phyloP scores from a whole-genome alignment of 306 rosid genomes.

The Cajanus cajan region DNA sequence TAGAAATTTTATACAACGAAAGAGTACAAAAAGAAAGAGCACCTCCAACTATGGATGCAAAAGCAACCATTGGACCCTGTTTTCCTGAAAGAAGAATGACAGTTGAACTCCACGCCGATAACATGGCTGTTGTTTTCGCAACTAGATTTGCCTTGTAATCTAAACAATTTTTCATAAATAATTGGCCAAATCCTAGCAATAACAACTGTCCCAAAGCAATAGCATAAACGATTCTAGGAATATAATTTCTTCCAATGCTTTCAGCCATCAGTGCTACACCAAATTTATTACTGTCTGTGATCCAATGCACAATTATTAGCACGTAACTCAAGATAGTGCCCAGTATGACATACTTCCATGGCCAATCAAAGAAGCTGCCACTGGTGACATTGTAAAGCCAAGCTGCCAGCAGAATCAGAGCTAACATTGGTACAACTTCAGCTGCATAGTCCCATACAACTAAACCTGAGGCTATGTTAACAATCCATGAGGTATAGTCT shows the following conservation, averaged over 20 bases:
- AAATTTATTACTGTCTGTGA: slow-evolving; percentile 47
- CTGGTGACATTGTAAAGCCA: slow-evolving; percentile 57
- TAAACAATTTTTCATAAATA: slow-evolving; percentile 35
- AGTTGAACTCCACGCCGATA: slow-evolving; percentile 78
- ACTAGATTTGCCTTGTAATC: slow-evolving; percentile 47
- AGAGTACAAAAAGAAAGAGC: slow-evolving; percentile 28
- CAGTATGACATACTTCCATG: slow-evolving; percentile 53
- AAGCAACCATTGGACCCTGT: slow-evolving; percentile 83
- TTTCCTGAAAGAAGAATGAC: slow-evolving; percentile 83
- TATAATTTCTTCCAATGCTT: slow-evolving; percentile 52
- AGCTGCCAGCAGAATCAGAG: slow-evolving; percentile 59
- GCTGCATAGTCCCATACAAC: slow-evolving; percentile 59
- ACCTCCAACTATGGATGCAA: slow-evolving; percentile 83
- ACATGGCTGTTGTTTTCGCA: slow-evolving; percentile 57
- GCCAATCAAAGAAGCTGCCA: slow-evolving; percentile 40
- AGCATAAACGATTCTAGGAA: slow-evolving; percentile 72
- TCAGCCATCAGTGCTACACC: slow-evolving; percentile 42
- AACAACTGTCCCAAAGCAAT: slow-evolving; percentile 70
- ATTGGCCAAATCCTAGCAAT: slow-evolving; percentile 49
- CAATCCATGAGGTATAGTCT: slow-evolving; percentile 66
- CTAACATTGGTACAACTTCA: slow-evolving; percentile 60
- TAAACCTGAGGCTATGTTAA: slow-evolving; percentile 47
- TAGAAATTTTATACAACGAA: background rate
- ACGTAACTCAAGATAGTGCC: slow-evolving; percentile 64
- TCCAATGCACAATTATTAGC: slow-evolving; percentile 68